Conservation (phyloP, 2,329 filamentous ascomycete species). For the Aquanectria penicillioides region DNA sequence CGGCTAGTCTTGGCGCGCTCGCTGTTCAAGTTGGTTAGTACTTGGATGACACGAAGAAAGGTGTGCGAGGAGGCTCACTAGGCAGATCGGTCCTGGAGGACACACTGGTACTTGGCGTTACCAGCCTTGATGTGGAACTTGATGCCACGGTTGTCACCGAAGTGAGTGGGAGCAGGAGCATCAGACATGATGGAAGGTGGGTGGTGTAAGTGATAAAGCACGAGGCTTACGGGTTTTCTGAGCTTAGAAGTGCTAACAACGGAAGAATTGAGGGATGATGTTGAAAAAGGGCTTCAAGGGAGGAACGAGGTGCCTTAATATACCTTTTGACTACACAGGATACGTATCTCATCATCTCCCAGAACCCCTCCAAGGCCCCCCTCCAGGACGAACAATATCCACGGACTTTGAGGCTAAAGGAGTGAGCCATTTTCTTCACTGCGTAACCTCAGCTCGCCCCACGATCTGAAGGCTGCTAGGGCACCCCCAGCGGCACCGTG, state of each 20-base stretch:
- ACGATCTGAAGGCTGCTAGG: constrained; percentile 39
- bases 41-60: background rate
- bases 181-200: constrained; percentile 32
- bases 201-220: constrained; percentile 22
- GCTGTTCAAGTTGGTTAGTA: constrained; percentile 41
- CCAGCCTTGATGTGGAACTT: constrained; percentile 59
- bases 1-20: constrained; percentile 53
- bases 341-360: constrained; percentile 37
- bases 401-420: constrained; percentile 39
- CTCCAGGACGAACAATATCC: constrained; percentile 3
- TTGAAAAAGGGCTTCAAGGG: background rate
- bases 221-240: background rate
- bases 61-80: constrained; percentile 50
- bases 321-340: constrained; percentile 34
- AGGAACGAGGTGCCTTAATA: constrained; percentile 36
- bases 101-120: constrained; percentile 51
- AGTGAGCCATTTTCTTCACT: constrained; percentile 43
- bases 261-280: constrained; percentile 1
- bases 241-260: background rate
- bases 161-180: constrained; percentile 33
- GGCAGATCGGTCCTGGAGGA: constrained; percentile 54
- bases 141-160: constrained; percentile 54
- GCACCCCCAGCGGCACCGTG: constrained; percentile 26
- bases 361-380: constrained; percentile 21
- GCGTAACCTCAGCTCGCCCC: constrained; percentile 38